Evolutionary conservation across 768 basidiomycete genomes (phyloP), one percentile per base, ranked within the genome.

Genomic region (Naganishia randhawae): DNA sequence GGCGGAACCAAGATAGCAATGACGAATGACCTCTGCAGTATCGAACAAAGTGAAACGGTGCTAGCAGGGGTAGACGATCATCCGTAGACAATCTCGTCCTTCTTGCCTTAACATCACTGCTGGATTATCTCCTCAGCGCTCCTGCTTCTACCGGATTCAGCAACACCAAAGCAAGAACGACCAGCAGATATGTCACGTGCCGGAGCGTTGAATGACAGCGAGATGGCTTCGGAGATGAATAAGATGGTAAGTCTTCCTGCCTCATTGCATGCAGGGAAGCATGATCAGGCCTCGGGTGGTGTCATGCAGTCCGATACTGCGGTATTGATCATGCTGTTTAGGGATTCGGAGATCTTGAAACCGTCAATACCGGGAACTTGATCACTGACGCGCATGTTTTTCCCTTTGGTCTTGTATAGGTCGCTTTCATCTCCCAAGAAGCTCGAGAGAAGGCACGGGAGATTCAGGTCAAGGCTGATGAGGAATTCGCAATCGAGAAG

Each of bases 401-500:
- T 8, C 25, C 45, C 35, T 55, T 32, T 68, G 68, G 70, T 48
- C 29, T 51, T 33, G 48, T 5, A 35, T 78, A 95, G 94, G 91
- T 95, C 53, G 88, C 92, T 63, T 97, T 97, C 84, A 98, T 98
- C 85, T 95, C 91, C 82, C 96, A 98, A 78, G 96, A 99, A 81
- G 95, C 95, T 4, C 81, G 91, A 72, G 95, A 99, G 83, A 99
- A 99, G 82, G 94, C 92, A 0, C 84, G 96, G 9, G 96, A 99
- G 82, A 93, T 99, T 70, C 88, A 85, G 71, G 92, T 97, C 69
- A 99, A 99, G 81, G 95, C 96, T 0, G 93, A 99, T 71, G 94
- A 98, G 80, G 95, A 99, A 82, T 98, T 98, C 77, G 90, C 95
- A 22, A 98, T 99, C 73, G 96, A 99, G 80, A 99, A 99, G 86